Conservation (phyloP, 257 asterid genomes). For the Capsicum rhomboideum region DNA sequence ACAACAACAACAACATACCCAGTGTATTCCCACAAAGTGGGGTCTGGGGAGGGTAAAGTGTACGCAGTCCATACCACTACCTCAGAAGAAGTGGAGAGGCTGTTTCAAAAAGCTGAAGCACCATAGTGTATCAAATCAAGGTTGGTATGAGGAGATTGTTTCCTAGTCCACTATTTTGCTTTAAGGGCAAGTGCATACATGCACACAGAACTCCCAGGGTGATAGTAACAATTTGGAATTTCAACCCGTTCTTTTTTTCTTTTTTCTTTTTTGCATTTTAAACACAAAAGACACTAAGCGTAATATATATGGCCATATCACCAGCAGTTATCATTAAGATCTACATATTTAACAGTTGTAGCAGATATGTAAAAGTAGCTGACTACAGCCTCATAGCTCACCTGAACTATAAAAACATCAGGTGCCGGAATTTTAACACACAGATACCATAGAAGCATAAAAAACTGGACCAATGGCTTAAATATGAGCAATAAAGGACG, state of each 20-base stretch:
- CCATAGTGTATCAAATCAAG: neutral
- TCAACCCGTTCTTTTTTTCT: neutral
- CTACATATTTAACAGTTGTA: neutral
- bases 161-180: neutral
- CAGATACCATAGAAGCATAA: slow-evolving; percentile 87
- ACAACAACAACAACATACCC: no score
- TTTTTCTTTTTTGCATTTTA: neutral
- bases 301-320: neutral
- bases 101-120: neutral
- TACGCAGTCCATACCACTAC: no score
- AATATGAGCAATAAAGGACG: slow-evolving; percentile 69
- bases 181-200: no score
- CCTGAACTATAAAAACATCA: slow-evolving; percentile 90
- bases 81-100: no score
- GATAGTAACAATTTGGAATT: neutral
- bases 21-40: no score
- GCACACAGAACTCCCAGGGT: neutral
- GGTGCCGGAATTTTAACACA: slow-evolving; percentile 83
- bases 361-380: neutral
- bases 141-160: neutral
- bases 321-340: neutral
- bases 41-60: no score
- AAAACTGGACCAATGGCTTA: slow-evolving; percentile 76
- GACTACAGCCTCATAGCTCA: slow-evolving; percentile 23
- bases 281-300: neutral